Evolutionary conservation across 2,329 filamentous ascomycete species (phyloP), one percentile per base, ranked within the genome.

Genomic region (Colletotrichum chlorophyti): DNA sequence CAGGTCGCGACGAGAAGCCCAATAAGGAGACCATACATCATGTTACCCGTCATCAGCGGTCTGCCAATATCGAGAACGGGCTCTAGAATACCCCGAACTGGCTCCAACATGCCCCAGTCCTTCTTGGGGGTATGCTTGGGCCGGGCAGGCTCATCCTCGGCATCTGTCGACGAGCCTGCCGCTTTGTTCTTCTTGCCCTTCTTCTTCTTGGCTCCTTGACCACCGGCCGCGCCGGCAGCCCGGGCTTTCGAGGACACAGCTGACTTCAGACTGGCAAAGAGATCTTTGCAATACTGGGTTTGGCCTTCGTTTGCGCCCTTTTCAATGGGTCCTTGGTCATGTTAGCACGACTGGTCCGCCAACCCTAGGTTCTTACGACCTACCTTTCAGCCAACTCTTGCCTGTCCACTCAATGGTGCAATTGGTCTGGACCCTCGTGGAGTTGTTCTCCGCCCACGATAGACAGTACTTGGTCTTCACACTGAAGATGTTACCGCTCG

Each of bases 311-410:
- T 93, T 38, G 93, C 92, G 59, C 92, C 94, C 72, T 97, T 97
- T 72, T 99, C 95, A 65, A 99, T 99, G 2, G 95, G 91, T 62
- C 91, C 93, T 97, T 64, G 31, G 38, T 49, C 46, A 17, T 29
- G 58, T 80, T 63, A 79, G 72, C 46, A 58, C 45, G 21, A 10
- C 15, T 24, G 23, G 8, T 10, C 11, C n/a, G 2, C 29, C 23
- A 35, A 24, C 27, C 6, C 6, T 19, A 52, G 43, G 24, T 43
- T 23, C 15, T 14, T 31, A 12, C n/a, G 6, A 69, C 80, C 70
- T 79, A 96, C 93, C 91, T 79, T 95, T 97, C 41, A 99, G 78
- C 95, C 95, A 99, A 78, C 93, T 97, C 81, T 98, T 99, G 66
- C 93, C 93, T 4, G 89, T 89, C 96, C 96, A 99, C 69, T 99